Conservation (phyloP, 352 stramenopile genomes). For the Achlya hypogyna region DNA sequence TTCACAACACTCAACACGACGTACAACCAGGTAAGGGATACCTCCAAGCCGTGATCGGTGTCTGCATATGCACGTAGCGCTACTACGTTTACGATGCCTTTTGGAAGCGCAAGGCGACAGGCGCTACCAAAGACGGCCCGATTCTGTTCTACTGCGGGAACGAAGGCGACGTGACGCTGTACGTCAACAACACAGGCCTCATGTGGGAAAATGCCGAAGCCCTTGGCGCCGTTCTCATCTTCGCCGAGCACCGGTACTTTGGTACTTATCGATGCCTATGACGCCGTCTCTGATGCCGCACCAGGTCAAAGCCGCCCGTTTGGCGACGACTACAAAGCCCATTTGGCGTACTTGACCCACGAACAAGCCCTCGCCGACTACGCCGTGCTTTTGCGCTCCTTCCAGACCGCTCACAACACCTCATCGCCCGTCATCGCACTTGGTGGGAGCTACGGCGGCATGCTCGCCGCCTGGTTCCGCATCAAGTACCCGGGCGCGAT, state of each 20-base stretch:
- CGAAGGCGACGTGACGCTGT: conserved; percentile 92
- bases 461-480: conserved; percentile 91
- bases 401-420: conserved; percentile 46
- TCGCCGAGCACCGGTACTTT: conserved; percentile 96
- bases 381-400: conserved; percentile 72
- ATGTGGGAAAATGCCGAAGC: conserved; percentile 91
- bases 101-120: conserved; percentile 35
- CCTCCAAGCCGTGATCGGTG: too few relatives aligned
- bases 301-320: conserved; percentile 78
- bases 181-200: conserved; percentile 92
- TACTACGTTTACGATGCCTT: conserved; percentile 87
- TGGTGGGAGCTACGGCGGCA: conserved; percentile 93
- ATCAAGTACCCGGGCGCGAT: conserved; percentile 93
- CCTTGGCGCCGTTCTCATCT: conserved; percentile 89
- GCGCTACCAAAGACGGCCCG: conserved; percentile 25
- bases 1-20: conserved; percentile 56
- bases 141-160: conserved; percentile 95
- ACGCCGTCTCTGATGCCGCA: neutral
- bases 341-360: conserved; percentile 80
- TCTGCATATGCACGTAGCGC: conserved; percentile 48
- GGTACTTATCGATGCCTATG: conserved; percentile 21
- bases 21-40: conserved; percentile 12
- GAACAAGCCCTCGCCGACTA: conserved; percentile 94
- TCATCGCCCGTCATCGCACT: conserved; percentile 85
- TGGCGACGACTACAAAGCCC: conserved; percentile 42